A percentile compares a stretch with the other conserved stretches of the same genome.
Evolutionary conservation across 306 rosid genomes (phyloP).

Genomic region (Prinsepia uniflora): DNA sequence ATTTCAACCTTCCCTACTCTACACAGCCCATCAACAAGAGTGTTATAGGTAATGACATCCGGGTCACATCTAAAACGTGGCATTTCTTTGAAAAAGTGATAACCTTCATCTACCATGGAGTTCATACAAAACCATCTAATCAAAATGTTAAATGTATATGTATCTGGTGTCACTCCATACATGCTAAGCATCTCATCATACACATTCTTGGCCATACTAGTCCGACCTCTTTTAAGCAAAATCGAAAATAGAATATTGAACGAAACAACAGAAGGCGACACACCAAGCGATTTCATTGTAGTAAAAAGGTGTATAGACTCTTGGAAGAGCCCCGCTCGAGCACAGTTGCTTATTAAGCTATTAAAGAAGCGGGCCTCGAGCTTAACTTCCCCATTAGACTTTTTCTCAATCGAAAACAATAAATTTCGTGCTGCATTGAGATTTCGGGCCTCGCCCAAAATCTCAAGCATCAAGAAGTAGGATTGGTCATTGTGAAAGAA

Average conservation of each 20-base stretch:
- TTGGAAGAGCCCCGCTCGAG: conserved; percentile 65
- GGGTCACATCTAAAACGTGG: conserved; percentile 48
- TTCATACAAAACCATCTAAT: conserved; percentile 82
- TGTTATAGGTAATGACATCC: conserved; percentile 66
- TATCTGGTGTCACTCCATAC: conserved; percentile 65
- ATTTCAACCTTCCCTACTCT: conserved; percentile 57
- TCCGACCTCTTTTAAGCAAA: conserved; percentile 70
- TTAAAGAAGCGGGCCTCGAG: conserved; percentile 67
- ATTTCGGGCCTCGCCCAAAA: conserved; percentile 50
- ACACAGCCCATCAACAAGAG: conserved; percentile 87
- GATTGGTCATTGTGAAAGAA: conserved; percentile 50
- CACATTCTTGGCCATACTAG: conserved; percentile 54
- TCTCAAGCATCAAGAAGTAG: conserved; percentile 56
- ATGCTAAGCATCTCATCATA: conserved; percentile 74
- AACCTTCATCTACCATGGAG: conserved; percentile 69
- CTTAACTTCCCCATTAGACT: conserved; percentile 57
- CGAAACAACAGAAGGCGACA: conserved; percentile 59
- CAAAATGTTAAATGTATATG: conserved; percentile 59
- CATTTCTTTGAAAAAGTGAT: conserved; percentile 57
- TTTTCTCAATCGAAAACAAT: conserved; percentile 58
- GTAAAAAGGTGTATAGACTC: conserved; percentile 63
- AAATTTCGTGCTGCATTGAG: conserved; percentile 72
- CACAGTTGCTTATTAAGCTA: conserved; percentile 66
- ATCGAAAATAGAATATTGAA: conserved; percentile 54
- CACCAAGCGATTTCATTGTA: conserved; percentile 54